Conservation (phyloP, 257 asterid species). For the Lantana camara region DNA sequence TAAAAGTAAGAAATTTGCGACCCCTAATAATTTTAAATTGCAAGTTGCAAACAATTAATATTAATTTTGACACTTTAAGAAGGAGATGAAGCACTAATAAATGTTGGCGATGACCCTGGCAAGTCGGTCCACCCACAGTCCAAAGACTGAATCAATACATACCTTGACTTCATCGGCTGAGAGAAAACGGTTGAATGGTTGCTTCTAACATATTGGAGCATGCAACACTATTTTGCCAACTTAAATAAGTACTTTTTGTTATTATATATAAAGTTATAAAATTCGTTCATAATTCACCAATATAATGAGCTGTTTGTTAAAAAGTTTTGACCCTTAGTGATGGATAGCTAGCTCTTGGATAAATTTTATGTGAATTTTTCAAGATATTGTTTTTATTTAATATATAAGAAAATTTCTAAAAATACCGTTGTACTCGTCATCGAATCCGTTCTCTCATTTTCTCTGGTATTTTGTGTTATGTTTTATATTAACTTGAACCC, state of each 20-base stretch:
- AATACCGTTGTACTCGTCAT: too few species aligned
- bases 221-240: not conserved
- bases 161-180: not conserved
- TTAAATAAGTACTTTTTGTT: not conserved
- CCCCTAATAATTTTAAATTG: not conserved
- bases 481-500: too few species aligned
- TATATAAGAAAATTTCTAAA: too few species aligned
- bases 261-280: not conserved
- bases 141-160: not conserved
- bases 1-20: slow-evolving; percentile 1
- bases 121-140: slow-evolving; percentile 1
- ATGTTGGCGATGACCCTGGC: slow-evolving; percentile 19
- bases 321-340: too few species aligned
- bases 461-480: too few species aligned
- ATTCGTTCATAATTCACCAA: not conserved
- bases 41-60: slow-evolving; percentile 30
- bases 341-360: too few species aligned
- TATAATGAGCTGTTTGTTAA: too few species aligned
- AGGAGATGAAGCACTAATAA: slow-evolving; percentile 23
- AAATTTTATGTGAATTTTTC: too few species aligned
- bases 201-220: not conserved
- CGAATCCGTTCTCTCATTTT: too few species aligned
- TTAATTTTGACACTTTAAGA: slow-evolving; percentile 13
- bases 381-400: too few species aligned
- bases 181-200: not conserved